Base-by-base conservation (phyloP, 2,329 filamentous ascomycete species). In the Aspergillus texensis region DNA sequence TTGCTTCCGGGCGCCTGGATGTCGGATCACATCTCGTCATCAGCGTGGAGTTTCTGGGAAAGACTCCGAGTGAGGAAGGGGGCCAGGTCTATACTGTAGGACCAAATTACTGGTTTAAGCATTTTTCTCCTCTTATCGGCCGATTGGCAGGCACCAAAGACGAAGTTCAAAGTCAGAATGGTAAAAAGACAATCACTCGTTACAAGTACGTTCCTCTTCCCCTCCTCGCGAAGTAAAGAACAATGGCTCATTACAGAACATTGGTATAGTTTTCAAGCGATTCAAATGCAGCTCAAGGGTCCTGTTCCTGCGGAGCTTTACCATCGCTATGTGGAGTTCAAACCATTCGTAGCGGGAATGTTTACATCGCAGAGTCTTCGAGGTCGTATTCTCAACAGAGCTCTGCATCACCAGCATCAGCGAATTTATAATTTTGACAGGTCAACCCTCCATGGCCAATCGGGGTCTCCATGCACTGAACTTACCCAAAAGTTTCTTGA, bases 261-360 rank as follows among this genome's bases (percentile, higher is more conserved):
- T 60, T 24, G 24, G 41, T 52, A 70, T 71, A 94, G 91, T 77
- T 98, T 98, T 79, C 94, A 97, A 83, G 92, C 94, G 45, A 94
- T 93, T 75, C 91, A 97, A 76, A 89, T 97, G 72, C 94, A 97
- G 75, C 85, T 98, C 9, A 84, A 86, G 53, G 94, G 94, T 0
- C 94, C 94, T 0, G 90, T 95, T 0, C 94, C 94, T 0, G 82
- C 87, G 2, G 83, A 88, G 65, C 83, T 98, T 39, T 97, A 97
- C 76, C 94, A 97, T 76, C 91, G 93, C 68, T 98, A 91, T 73
- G 94, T 97, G 62, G 94, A 96, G 76, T 97, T 97, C 79, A 91
- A 89, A 62, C 93, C 94, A 30, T 92, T 97, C 72, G 91, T 98
- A 60, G 92, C 91, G 57, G 87, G 89, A 67, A 96, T 97, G 89